phyloP scores from a whole-genome alignment of 495 filamentous ascomycete genomes.

The Annulohypoxylon stygium region DNA sequence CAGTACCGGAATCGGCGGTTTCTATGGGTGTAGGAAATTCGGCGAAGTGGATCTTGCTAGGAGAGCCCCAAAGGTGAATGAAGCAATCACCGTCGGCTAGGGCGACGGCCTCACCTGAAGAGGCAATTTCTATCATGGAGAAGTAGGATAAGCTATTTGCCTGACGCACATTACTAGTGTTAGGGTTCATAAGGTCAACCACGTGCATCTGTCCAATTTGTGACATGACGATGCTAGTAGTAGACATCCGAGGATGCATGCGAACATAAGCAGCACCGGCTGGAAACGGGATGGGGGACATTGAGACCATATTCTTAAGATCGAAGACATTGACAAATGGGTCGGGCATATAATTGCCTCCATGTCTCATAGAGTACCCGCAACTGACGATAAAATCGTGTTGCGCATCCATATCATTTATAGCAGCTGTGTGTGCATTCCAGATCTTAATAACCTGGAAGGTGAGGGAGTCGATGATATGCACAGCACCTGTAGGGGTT shows the following conservation, averaged over 20 bases:
- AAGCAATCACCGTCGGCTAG: constrained; percentile 82
- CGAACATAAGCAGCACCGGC: constrained; percentile 91
- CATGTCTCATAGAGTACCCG: constrained; percentile 82
- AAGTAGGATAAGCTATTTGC: constrained; percentile 76
- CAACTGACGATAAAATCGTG: constrained; percentile 94
- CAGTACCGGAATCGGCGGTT: constrained; percentile 42
- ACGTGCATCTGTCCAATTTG: constrained; percentile 93
- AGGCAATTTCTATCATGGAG: constrained; percentile 85
- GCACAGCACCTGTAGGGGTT: constrained; percentile 83
- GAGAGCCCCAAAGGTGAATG: constrained; percentile 93
- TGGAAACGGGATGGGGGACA: constrained; percentile 92
- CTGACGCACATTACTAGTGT: constrained; percentile 89
- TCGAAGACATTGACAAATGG: constrained; percentile 95
- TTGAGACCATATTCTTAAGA: constrained; percentile 83
- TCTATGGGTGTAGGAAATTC: constrained; percentile 85
- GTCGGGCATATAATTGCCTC: constrained; percentile 75
- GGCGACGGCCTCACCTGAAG: constrained; percentile 89
- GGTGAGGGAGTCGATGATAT: constrained; percentile 83
- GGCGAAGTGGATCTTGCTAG: constrained; percentile 87
- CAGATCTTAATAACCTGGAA: constrained; percentile 85
- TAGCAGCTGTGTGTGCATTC: constrained; percentile 84
- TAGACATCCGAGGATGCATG: constrained; percentile 94
- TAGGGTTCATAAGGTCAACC: constrained; percentile 94
- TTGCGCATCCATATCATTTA: constrained; percentile 96
- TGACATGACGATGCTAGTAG: constrained; percentile 90